A percentile compares a stretch with the other conserved stretches of the same genome.
Evolutionary conservation across 441 rosid species (phyloP).

Genomic region (Pelargonium myrrhifolium): DNA sequence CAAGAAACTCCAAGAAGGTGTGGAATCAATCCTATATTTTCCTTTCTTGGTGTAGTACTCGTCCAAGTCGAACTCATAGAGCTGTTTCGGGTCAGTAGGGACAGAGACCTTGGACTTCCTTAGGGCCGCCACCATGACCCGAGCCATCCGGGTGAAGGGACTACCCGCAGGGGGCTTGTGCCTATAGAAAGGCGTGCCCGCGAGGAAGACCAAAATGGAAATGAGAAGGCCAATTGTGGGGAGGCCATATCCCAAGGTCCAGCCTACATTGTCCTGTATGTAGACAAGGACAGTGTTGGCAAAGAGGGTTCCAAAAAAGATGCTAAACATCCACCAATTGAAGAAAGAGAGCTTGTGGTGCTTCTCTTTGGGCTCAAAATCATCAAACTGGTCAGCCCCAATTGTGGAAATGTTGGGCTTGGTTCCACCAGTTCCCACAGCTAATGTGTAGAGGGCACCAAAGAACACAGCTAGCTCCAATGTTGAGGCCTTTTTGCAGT

Average conservation of each 20-base stretch:
- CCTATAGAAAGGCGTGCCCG: slow-evolving; percentile 66
- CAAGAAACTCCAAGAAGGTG: slow-evolving; percentile 61
- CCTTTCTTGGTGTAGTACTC: slow-evolving; percentile 40
- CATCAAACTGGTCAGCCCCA: slow-evolving; percentile 90
- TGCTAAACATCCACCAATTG: slow-evolving; percentile 98
- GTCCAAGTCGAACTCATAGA: slow-evolving; percentile 49
- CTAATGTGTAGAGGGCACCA: slow-evolving; percentile 62
- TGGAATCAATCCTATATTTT: slow-evolving; percentile 51
- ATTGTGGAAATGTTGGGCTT: slow-evolving; percentile 89
- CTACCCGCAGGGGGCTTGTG: slow-evolving; percentile 65
- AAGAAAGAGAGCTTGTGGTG: slow-evolving; percentile 70
- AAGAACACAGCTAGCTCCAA: slow-evolving; percentile 54
- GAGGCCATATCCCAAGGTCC: slow-evolving; percentile 68
- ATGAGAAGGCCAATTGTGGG: slow-evolving; percentile 61
- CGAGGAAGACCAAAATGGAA: slow-evolving; percentile 52
- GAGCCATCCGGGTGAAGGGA: slow-evolving; percentile 64
- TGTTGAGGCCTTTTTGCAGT: slow-evolving; percentile 51
- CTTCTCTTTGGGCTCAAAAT: slow-evolving; percentile 69
- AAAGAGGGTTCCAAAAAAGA: slow-evolving; percentile 79
- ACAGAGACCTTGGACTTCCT: slow-evolving; percentile 45
- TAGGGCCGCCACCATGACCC: slow-evolving; percentile 61
- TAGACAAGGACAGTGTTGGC: slow-evolving; percentile 75
- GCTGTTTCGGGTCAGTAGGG: slow-evolving; percentile 35
- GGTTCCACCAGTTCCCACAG: slow-evolving; percentile 81
- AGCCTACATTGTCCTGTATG: slow-evolving; percentile 86